Conservation (phyloP, 2,329 filamentous ascomycete species). For the Claviceps sp. region DNA sequence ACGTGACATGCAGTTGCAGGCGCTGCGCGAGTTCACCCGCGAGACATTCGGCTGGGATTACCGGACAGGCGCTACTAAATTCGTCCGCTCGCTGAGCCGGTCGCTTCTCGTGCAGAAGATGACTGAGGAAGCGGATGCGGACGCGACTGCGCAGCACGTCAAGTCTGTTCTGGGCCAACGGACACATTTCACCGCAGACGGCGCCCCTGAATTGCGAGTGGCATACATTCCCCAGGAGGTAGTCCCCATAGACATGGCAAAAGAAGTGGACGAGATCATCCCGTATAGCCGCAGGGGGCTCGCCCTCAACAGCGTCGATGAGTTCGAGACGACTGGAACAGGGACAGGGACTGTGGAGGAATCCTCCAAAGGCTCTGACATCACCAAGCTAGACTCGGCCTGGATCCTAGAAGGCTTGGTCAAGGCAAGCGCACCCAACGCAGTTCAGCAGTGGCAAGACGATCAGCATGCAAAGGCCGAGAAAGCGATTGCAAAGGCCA, state of each 20-base stretch:
- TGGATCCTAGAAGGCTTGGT: constrained; percentile 27
- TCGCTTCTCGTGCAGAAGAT: constrained; percentile 55
- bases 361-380: constrained; percentile 42
- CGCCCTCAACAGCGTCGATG: constrained; percentile 54
- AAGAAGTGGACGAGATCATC: constrained; percentile 53
- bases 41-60: constrained; percentile 82
- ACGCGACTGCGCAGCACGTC: constrained; percentile 35
- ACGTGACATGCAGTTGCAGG: constrained; percentile 21
- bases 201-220: constrained; percentile 62
- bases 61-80: constrained; percentile 66
- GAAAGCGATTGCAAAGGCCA: constrained; percentile 11
- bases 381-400: constrained; percentile 41
- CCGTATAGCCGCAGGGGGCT: constrained; percentile 37
- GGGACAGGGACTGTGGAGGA: constrained; percentile 14
- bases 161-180: constrained; percentile 54
- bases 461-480: constrained; percentile 10
- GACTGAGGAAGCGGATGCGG: constrained; percentile 14
- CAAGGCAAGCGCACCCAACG: constrained; percentile 12
- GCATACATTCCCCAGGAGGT: constrained; percentile 64
- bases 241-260: constrained; percentile 62
- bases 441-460: constrained; percentile 17
- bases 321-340: constrained; percentile 29
- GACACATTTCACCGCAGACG: constrained; percentile 61
- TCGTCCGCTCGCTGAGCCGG: constrained; percentile 68
- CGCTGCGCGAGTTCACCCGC: constrained; percentile 58